These are phyloP conservation scores for Amyloporia xantha DNA, from an alignment of 768 basidiomycete species.

Conservation along the genomic window DNA sequence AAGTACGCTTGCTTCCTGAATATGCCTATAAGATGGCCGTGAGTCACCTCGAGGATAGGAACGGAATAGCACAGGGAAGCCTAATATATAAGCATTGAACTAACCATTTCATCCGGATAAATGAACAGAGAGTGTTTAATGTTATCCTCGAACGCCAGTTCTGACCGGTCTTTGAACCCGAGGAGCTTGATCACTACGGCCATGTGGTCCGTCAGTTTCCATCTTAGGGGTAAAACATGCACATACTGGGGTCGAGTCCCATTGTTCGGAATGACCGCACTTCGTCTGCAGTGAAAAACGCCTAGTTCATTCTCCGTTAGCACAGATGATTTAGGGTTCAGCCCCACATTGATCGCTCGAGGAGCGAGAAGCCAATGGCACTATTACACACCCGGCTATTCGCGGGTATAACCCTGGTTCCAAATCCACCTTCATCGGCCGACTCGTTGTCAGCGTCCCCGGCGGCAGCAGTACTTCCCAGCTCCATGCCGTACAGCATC, in stretches of 20 bases:
- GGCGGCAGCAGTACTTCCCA: conserved; percentile 30
- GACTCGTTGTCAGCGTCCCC: conserved; percentile 34
- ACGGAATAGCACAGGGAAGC: neutral
- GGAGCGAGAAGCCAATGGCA: too few species aligned
- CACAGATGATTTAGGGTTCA: neutral
- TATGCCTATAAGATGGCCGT: conserved; percentile 43
- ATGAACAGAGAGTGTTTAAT: conserved; percentile 89
- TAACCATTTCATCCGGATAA: conserved; percentile 83
- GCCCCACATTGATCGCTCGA: too few species aligned
- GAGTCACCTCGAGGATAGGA: neutral
- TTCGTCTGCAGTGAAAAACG: conserved; percentile 83
- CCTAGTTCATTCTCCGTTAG: conserved; percentile 35
- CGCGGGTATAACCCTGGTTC: conserved; percentile 23
- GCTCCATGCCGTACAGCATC: conserved; percentile 34
- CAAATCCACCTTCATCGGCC: conserved; percentile 18
- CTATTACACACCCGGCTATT: conserved; percentile 44
- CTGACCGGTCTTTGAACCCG: conserved; percentile 74
- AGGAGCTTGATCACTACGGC: conserved; percentile 76
- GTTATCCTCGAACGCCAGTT: conserved; percentile 82
- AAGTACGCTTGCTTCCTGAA: conserved; percentile 89
- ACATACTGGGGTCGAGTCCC: conserved; percentile 66
- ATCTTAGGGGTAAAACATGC: neutral
- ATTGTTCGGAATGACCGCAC: conserved; percentile 76
- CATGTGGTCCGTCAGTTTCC: neutral
- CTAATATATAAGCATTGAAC: neutral